Base-by-base conservation (phyloP, 2,329 filamentous ascomycete species). In the Aspergillus ochraceus region DNA sequence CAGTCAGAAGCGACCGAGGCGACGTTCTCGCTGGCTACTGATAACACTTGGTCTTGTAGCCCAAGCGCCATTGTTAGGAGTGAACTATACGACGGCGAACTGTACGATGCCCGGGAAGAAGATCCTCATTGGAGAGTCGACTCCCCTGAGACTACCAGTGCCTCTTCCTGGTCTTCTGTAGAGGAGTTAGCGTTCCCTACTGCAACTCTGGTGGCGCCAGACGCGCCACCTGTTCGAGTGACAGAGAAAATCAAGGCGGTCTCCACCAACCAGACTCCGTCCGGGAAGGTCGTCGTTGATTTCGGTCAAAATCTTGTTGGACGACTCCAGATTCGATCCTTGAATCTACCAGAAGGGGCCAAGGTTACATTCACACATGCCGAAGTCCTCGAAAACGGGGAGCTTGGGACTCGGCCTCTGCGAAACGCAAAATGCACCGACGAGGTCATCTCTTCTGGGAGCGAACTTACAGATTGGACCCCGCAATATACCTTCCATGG, bases 291-390 rank as follows among this genome's bases (percentile, higher is more conserved):
- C 0, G 71, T 86, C 1, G 60, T 86, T 32, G 83, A 87, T 62
- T 86, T 86, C 67, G 84, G 84, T 1, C 84, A 87, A 65, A 86
- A 87, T 63, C 71, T 86, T 0, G 84, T 86, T 0, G 85, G 84
- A 1, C 77, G 77, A 63, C 57, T 85, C 1, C 70, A 72, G 0
- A 64, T 86, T 11, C 74, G 55, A 17, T 59, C 52, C 0, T 50
- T 73, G 5, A 55, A 51, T 2, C 64, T 58, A 14, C 61, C 59
- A 26, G 46, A 8, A 10, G 62, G 14, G 59, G 65, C 69, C 29
- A 64, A 9, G 45, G 20, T 45, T 20, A 74, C 65, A 68, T 71
- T 87, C 14, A 70, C 68, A 0, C 84, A 87, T 65, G 80, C 84
- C 0, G 85, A 87, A 67, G 84, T 84, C 11, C 74, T 87, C 4